Percentiles rank a stretch among this genome's conserved stretches.
Evolutionary conservation across 371 early-diverging fungal genomes (phyloP).

Genomic region (Mortierella sp.): DNA sequence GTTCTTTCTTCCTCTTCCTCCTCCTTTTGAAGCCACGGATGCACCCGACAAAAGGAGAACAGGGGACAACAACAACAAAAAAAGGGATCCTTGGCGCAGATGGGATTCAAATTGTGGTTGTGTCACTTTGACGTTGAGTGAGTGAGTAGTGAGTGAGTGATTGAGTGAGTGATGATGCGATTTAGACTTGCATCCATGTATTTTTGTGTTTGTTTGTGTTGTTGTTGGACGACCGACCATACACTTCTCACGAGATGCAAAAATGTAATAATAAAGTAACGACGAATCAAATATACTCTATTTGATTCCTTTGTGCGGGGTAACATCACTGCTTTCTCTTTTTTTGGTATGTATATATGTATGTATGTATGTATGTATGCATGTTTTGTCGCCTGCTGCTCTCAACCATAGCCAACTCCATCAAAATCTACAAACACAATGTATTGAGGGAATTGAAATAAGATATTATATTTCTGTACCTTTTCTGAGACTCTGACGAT

Average conservation of each 20-base stretch:
- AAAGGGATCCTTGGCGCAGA: background rate
- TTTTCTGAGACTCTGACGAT: constrained; percentile 54
- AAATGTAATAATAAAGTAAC: constrained; percentile 19
- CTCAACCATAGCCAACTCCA: background rate
- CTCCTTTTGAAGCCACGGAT: background rate
- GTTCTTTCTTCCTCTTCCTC: background rate
- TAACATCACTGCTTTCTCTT: constrained; percentile 13
- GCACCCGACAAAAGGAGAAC: background rate
- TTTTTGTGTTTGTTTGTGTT: background rate
- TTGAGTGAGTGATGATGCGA: background rate
- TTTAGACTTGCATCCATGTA: background rate
- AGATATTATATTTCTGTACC: constrained; percentile 17
- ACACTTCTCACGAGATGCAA: constrained; percentile 34
- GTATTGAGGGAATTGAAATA: background rate
- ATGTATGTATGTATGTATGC: background rate
- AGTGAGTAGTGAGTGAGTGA: background rate
- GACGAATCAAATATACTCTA: background rate
- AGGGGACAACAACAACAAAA: background rate
- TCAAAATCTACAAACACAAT: background rate
- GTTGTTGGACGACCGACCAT: background rate
- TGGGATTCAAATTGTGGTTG: constrained; percentile 1
- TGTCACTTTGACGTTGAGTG: constrained; percentile 13
- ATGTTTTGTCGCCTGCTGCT: background rate
- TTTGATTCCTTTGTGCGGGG: constrained; percentile 9
- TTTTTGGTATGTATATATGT: background rate